Percentiles rank a stretch among this genome's conserved stretches.
Evolutionary conservation across 139 green algal genomes (phyloP).

Genomic region (Chlorella sp.): DNA sequence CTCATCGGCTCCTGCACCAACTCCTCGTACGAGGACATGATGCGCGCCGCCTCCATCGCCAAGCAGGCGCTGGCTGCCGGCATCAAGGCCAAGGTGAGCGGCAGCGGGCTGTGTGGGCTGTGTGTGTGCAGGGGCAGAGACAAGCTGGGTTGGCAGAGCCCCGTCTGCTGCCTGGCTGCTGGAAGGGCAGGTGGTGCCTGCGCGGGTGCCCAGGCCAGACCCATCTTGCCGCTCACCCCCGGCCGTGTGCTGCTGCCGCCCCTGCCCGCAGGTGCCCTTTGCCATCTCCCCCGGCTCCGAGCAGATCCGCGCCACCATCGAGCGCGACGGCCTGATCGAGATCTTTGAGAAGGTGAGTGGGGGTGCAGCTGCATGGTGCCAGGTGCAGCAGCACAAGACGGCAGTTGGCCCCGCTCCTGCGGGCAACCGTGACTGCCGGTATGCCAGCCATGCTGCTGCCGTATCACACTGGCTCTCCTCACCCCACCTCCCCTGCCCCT

Average conservation of each 20-base stretch:
- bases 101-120: not conserved
- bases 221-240: not conserved
- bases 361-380: too few relatives aligned
- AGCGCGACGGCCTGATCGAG: slow-evolving; percentile 89
- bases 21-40: slow-evolving; percentile 95
- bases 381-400: too few relatives aligned
- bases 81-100: slow-evolving; percentile 81
- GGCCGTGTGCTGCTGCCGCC: not conserved
- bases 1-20: slow-evolving; percentile 97
- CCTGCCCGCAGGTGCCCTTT: slow-evolving; percentile 73
- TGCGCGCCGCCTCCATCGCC: slow-evolving; percentile 79
- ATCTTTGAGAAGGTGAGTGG: slow-evolving; percentile 79
- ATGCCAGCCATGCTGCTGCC: too few relatives aligned
- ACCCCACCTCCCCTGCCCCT: too few relatives aligned
- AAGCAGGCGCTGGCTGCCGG: slow-evolving; percentile 82
- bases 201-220: not conserved
- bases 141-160: not conserved
- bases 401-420: too few relatives aligned
- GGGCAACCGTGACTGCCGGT: too few relatives aligned
- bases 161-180: not conserved
- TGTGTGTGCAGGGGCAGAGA: too few relatives aligned
- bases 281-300: slow-evolving; percentile 91
- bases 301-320: slow-evolving; percentile 96
- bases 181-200: not conserved
- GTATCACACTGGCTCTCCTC: too few relatives aligned